These are phyloP conservation scores for Xylaria longipes DNA, from an alignment of 495 filamentous ascomycete genomes.

Conservation along the genomic window DNA sequence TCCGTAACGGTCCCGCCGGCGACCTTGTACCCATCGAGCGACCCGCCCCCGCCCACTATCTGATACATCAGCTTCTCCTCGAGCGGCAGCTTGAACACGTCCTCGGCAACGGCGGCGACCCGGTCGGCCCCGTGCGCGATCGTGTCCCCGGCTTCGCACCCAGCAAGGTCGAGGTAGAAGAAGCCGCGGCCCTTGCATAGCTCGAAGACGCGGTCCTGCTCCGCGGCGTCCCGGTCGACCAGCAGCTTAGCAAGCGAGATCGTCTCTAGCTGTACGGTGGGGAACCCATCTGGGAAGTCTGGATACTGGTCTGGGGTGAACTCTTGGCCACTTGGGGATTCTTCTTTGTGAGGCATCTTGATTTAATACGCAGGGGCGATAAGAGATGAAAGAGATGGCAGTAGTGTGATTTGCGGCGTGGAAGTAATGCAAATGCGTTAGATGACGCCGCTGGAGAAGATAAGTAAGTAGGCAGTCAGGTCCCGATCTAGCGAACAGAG, in stretches of 20 bases:
- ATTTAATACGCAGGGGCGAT: neutral
- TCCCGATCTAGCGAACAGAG: neutral
- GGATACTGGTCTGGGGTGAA: conserved; percentile 47
- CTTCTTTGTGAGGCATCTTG: conserved; percentile 20
- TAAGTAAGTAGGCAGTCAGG: neutral
- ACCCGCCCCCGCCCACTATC: conserved; percentile 38
- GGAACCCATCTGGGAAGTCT: conserved; percentile 57
- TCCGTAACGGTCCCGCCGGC: conserved; percentile 59
- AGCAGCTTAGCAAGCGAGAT: conserved; percentile 60
- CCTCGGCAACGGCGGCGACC: conserved; percentile 54
- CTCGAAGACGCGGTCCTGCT: conserved; percentile 52
- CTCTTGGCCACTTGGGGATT: conserved; percentile 23
- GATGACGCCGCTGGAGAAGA: neutral
- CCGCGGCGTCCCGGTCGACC: conserved; percentile 39
- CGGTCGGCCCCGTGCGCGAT: conserved; percentile 53
- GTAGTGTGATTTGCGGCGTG: neutral
- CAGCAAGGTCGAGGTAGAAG: conserved; percentile 66
- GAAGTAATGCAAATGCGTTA: neutral
- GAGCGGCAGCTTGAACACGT: conserved; percentile 55
- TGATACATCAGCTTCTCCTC: conserved; percentile 63
- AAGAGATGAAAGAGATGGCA: neutral
- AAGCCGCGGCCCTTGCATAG: conserved; percentile 64
- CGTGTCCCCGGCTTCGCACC: conserved; percentile 43
- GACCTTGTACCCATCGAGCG: conserved; percentile 64
- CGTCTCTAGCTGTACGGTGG: conserved; percentile 61